Evolutionary conservation across 805 yeast species (phyloP).

Genomic region (Saturnispora gosingensis): DNA sequence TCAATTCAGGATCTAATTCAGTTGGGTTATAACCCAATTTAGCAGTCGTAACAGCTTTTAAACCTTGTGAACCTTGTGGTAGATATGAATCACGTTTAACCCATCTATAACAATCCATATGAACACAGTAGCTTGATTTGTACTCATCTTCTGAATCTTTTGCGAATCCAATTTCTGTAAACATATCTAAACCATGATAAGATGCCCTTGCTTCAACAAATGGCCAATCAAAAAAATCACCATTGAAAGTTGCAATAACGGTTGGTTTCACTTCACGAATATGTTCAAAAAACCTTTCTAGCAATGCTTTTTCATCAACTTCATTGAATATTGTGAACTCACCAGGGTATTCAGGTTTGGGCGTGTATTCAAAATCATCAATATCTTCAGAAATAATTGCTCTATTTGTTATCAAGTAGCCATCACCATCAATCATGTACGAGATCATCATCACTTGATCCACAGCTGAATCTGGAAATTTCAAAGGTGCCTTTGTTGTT

Average conservation of each 20-base stretch:
- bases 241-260: slow-evolving; percentile 96
- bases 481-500: slow-evolving; percentile 92
- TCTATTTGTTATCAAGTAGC: slow-evolving; percentile 85
- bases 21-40: slow-evolving; percentile 94
- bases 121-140: slow-evolving; percentile 84
- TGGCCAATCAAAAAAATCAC: slow-evolving; percentile 99
- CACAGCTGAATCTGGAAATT: slow-evolving; percentile 83
- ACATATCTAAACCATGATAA: slow-evolving; percentile 79
- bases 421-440: slow-evolving; percentile 98
- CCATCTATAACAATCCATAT: slow-evolving; percentile 98
- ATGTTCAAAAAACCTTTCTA: slow-evolving; percentile 80
- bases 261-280: slow-evolving; percentile 84
- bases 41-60: slow-evolving; percentile 94
- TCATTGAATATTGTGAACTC: slow-evolving; percentile 84
- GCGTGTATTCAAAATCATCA: slow-evolving; percentile 95
- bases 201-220: slow-evolving; percentile 84
- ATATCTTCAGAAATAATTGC: slow-evolving; percentile 92
- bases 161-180: slow-evolving; percentile 88
- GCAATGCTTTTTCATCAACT: slow-evolving; percentile 65
- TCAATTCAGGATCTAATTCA: slow-evolving; percentile 92
- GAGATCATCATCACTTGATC: slow-evolving; percentile 99
- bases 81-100: slow-evolving; percentile 94
- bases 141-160: slow-evolving; percentile 86
- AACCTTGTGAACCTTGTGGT: slow-evolving; percentile 98
- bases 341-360: slow-evolving; percentile 94